phyloP scores from a whole-genome alignment of 768 basidiomycete genomes.

The Boletus coccyginus region DNA sequence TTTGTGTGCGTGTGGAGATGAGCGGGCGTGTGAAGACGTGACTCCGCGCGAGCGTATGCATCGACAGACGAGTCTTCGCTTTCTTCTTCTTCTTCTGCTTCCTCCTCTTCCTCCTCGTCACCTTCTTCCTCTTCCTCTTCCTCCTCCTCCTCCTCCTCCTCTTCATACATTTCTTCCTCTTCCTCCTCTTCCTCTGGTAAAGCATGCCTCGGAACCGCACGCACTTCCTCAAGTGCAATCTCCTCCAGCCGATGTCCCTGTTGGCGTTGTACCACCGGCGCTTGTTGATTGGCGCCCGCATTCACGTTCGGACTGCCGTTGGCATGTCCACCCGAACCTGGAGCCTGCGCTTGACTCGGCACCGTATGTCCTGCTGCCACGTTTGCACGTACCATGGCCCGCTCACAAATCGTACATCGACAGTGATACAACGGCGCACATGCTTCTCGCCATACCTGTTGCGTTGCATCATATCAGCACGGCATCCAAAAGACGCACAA shows the following conservation, averaged over 20 bases:
- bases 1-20: constrained; percentile 5
- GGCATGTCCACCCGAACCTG: constrained; percentile 2
- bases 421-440: constrained; percentile 71
- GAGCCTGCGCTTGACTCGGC: constrained; percentile 24
- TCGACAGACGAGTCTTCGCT: constrained; percentile 23
- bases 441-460: constrained; percentile 71
- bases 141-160: constrained; percentile 27
- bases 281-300: constrained; percentile 5
- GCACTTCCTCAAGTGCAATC: constrained; percentile 28
- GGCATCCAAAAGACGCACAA: background rate
- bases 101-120: constrained; percentile 24
- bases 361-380: constrained; percentile 38
- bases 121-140: constrained; percentile 23
- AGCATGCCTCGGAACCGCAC: constrained; percentile 13
- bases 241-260: constrained; percentile 15
- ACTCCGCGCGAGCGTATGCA: constrained; percentile 2
- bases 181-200: constrained; percentile 33
- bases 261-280: background rate
- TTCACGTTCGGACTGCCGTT: background rate
- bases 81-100: constrained; percentile 34
- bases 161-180: constrained; percentile 17
- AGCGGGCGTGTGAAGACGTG: constrained; percentile 3
- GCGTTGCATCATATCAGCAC: background rate
- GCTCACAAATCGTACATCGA: constrained; percentile 69
- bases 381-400: constrained; percentile 55